phyloP scores from a whole-genome alignment of 495 filamentous ascomycete species.

The Aspergillus mulundensis region DNA sequence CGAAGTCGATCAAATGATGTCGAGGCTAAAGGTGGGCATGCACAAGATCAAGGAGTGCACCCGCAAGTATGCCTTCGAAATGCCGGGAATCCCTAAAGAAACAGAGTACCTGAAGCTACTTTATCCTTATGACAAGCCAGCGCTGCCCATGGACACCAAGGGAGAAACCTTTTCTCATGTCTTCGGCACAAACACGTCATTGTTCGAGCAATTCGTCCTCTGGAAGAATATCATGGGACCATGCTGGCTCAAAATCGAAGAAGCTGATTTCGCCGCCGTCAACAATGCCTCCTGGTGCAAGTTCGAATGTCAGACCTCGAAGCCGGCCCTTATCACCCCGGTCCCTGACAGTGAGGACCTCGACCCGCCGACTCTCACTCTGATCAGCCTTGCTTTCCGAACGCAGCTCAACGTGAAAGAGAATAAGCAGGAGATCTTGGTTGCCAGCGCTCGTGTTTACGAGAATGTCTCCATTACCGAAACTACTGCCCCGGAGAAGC shows the following conservation, averaged over 20 bases:
- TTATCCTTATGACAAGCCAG: slow-evolving; percentile 80
- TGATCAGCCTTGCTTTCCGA: slow-evolving; percentile 90
- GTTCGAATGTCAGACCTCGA: slow-evolving; percentile 75
- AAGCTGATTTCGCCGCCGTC: slow-evolving; percentile 74
- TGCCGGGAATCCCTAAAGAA: slow-evolving; percentile 82
- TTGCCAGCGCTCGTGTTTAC: slow-evolving; percentile 87
- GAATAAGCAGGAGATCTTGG: slow-evolving; percentile 93
- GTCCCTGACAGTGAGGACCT: slow-evolving; percentile 71
- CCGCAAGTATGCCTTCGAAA: slow-evolving; percentile 93
- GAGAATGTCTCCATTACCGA: slow-evolving; percentile 84
- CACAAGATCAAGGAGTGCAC: slow-evolving; percentile 89
- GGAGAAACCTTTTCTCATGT: slow-evolving; percentile 94
- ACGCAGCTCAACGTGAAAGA: slow-evolving; percentile 86
- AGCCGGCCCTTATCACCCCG: slow-evolving; percentile 66
- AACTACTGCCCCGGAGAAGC: slow-evolving; percentile 78
- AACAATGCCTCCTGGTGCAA: slow-evolving; percentile 97
- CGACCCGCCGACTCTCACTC: slow-evolving; percentile 79
- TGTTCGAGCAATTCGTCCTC: slow-evolving; percentile 97
- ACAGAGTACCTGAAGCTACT: slow-evolving; percentile 87
- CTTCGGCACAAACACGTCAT: slow-evolving; percentile 87
- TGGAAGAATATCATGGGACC: slow-evolving; percentile 99
- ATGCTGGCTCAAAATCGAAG: slow-evolving; percentile 89
- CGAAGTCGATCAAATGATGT: slow-evolving; percentile 84
- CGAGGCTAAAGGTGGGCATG: slow-evolving; percentile 72
- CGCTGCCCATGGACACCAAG: slow-evolving; percentile 62